A percentile compares a stretch with the other conserved stretches of the same genome.
Conservation (phyloP, 805 yeast genomes). For the Myxozyma melibiosi region DNA sequence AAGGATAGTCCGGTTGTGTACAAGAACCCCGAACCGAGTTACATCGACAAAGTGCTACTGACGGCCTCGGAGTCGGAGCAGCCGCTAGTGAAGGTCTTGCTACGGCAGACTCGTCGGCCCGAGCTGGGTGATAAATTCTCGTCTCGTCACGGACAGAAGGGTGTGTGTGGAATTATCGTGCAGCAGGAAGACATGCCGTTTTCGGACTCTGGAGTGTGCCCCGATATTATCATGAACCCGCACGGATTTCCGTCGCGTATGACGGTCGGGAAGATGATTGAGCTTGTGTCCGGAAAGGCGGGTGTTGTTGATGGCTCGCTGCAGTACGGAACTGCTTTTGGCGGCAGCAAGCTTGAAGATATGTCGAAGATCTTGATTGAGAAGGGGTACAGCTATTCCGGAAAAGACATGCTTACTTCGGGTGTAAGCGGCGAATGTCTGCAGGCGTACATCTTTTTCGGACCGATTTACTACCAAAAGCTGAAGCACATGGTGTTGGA, state of each 20-base stretch:
- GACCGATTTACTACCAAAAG: slow-evolving; percentile 97
- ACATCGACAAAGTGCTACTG: slow-evolving; percentile 97
- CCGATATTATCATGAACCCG: slow-evolving; percentile 98
- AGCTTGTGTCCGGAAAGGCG: slow-evolving; percentile 93
- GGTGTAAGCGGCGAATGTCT: slow-evolving; percentile 97
- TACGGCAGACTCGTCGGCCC: slow-evolving; percentile 95
- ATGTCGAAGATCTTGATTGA: slow-evolving; percentile 90
- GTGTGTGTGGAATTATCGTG: slow-evolving; percentile 98
- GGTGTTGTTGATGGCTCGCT: slow-evolving; percentile 90
- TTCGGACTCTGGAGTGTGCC: slow-evolving; percentile 86
- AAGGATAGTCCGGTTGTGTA: slow-evolving; percentile 90
- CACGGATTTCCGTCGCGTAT: slow-evolving; percentile 99
- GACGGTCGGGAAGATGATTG: slow-evolving; percentile 99
- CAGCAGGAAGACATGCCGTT: slow-evolving; percentile 97
- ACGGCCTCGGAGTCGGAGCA: slow-evolving; percentile 94
- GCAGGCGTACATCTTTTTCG: slow-evolving; percentile 97
- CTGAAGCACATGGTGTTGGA: slow-evolving; percentile 98
- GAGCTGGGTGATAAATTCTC: slow-evolving; percentile 97
- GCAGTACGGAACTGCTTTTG: slow-evolving; percentile 97
- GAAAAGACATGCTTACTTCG: slow-evolving; percentile 95
- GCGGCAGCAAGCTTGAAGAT: slow-evolving; percentile 94
- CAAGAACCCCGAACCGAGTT: slow-evolving; percentile 93
- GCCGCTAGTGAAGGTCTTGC: slow-evolving; percentile 85
- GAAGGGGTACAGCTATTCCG: slow-evolving; percentile 90
- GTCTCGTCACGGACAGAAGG: slow-evolving; percentile 97